Evolutionary conservation across 495 filamentous ascomycete genomes (phyloP).

Genomic region (Neurospora sp.): DNA sequence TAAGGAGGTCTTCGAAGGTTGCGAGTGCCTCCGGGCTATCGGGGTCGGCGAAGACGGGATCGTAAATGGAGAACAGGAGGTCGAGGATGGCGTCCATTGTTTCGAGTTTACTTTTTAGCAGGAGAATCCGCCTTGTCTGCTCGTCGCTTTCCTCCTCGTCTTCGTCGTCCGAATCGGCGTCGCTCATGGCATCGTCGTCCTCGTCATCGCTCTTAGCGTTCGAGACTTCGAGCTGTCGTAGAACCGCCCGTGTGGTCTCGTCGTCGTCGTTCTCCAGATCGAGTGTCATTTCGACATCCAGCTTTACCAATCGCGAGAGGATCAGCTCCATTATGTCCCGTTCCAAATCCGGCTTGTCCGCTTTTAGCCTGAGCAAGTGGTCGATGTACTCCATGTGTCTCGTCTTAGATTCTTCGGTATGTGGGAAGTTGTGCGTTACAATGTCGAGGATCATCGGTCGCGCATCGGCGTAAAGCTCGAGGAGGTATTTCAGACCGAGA

Average conservation of each 20-base stretch:
- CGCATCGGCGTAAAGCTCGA: constrained; percentile 69
- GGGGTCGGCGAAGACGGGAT: constrained; percentile 50
- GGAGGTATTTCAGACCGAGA: constrained; percentile 60
- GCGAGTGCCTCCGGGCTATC: constrained; percentile 36
- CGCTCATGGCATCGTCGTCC: constrained; percentile 43
- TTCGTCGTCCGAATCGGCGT: constrained; percentile 41
- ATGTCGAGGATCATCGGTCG: constrained; percentile 53
- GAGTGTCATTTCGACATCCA: constrained; percentile 84
- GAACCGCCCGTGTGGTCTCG: constrained; percentile 36
- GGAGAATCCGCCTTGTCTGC: constrained; percentile 39
- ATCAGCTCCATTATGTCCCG: constrained; percentile 75
- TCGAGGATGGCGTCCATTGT: constrained; percentile 94
- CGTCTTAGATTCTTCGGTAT: constrained; percentile 58
- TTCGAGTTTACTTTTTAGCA: constrained; percentile 66
- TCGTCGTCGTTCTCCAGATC: constrained; percentile 64
- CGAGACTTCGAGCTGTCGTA: constrained; percentile 26
- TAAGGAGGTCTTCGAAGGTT: constrained; percentile 61
- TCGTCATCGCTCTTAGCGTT: constrained; percentile 43
- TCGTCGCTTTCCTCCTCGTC: constrained; percentile 36
- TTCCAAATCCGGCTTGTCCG: constrained; percentile 70
- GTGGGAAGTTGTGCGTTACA: constrained; percentile 60
- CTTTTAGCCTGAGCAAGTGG: constrained; percentile 64
- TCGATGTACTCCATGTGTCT: constrained; percentile 66
- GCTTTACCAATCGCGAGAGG: constrained; percentile 74
- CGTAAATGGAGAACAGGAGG: constrained; percentile 74